Conservation (phyloP, 1,139 yeast species). For the Saccharomyces hybrid region DNA sequence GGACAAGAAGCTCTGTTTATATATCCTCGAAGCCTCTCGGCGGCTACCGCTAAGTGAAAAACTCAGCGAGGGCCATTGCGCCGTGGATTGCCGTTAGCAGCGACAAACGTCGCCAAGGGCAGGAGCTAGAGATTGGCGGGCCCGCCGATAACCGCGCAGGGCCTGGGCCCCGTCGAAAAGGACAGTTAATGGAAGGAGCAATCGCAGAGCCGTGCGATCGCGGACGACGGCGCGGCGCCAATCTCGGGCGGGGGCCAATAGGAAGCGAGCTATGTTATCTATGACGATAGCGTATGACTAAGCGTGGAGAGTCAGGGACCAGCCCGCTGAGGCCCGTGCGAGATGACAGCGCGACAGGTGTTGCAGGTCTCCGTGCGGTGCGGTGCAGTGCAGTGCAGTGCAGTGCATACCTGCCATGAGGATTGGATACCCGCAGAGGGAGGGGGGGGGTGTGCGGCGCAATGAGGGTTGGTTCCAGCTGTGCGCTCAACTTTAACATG, state of each 20-base stretch:
- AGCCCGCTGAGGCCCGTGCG: background rate
- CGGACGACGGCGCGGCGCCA: background rate
- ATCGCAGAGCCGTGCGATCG: background rate
- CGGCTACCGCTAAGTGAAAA: slow-evolving; percentile 1
- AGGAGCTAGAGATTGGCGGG: background rate
- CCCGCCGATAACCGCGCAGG: background rate
- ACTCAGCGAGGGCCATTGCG: background rate
- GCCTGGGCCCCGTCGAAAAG: background rate
- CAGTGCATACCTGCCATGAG: too few relatives aligned
- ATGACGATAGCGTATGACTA: background rate
- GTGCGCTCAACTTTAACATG: background rate
- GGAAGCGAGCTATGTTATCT: background rate
- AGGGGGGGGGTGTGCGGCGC: too few relatives aligned
- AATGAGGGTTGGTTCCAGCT: too few relatives aligned
- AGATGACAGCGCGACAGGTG: background rate
- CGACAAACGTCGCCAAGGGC: background rate
- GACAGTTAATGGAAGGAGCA: background rate
- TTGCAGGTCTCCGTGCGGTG: too few relatives aligned
- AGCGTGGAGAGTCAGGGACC: background rate
- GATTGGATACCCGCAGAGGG: too few relatives aligned
- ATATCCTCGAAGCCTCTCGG: background rate
- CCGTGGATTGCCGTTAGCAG: background rate
- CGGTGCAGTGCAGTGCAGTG: too few relatives aligned
- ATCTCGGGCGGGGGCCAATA: background rate
- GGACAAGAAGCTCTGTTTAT: background rate